Evolutionary conservation across 2,329 filamentous ascomycete species (phyloP), one percentile per base, ranked within the genome.

Genomic region (Cytospora mali): DNA sequence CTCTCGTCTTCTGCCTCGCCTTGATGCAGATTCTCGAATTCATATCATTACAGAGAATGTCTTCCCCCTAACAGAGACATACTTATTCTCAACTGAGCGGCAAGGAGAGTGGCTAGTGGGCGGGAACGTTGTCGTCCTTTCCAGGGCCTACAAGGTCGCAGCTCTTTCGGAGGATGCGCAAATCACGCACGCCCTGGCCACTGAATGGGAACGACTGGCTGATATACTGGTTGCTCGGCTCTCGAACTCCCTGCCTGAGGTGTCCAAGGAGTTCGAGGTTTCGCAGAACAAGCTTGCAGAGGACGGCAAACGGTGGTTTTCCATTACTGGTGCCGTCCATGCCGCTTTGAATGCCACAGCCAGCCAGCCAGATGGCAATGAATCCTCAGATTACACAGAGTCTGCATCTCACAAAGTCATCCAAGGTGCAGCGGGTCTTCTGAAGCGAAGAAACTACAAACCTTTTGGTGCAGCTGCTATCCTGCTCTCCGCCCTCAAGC

Each of bases 161-260:
- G 73, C 79, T 2, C 73, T 77, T 9, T 73, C 78, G 0, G 72
- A 76, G 2, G 75, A 77, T 13, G 62, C 75, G 0, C 75, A 80
- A 2, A 68, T 87, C 4, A 73, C 81, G 0, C 68, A 77, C 3
- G 77, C 83, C 0, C 77, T 91, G 0, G 73, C 78, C 18, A 74
- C 79, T 3, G 79, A 88, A 66, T 95, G 91, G 91, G 73, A 79
- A 2, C 78, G 78, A 1, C 75, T 92, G n/a, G 84, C 85, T 0
- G 77, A 84, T 1, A 73, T 80, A 0, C 76, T 97, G n/a, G 79
- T 88, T 28, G 79, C 86, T 33, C 82, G 84, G 42, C 87, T 97
- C 62, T 88, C 87, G 59, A 84, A 85, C 6, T 96, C 92, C 0
- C 82, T 91, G 6, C 92, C 93, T 0, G 92, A 94, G 71, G 87